phyloP scores from a whole-genome alignment of 495 filamentous ascomycete genomes.

The Lophium mytilinum region DNA sequence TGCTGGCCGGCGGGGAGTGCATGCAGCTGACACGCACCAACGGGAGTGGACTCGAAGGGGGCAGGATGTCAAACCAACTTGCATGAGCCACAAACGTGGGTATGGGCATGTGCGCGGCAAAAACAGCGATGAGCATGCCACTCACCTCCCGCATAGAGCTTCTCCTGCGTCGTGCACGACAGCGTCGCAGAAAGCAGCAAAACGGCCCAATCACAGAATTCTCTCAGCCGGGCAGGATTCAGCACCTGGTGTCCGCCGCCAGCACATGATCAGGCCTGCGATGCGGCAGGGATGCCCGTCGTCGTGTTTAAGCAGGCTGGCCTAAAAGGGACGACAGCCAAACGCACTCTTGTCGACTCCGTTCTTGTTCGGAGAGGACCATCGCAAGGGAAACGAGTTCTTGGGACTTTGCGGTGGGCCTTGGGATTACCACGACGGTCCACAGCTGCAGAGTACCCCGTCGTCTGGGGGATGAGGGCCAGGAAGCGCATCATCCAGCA shows the following conservation, averaged over 20 bases:
- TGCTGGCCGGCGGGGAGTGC: neutral
- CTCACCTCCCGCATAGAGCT: too few species aligned
- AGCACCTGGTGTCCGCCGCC: neutral
- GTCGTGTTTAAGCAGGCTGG: neutral
- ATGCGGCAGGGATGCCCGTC: slow-evolving; percentile 16
- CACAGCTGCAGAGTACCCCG: neutral
- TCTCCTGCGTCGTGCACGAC: too few species aligned
- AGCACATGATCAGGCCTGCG: slow-evolving; percentile 22
- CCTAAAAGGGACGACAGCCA: neutral
- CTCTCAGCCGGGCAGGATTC: neutral
- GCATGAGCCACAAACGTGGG: too few species aligned
- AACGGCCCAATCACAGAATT: slow-evolving; percentile 13
- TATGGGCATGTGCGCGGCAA: too few species aligned
- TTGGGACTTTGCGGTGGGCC: neutral
- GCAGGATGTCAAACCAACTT: too few species aligned
- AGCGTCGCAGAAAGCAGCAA: too few species aligned
- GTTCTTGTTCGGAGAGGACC: too few species aligned
- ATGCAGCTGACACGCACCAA: too few species aligned
- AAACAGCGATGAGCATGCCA: too few species aligned
- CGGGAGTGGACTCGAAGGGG: too few species aligned
- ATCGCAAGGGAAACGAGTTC: too few species aligned
- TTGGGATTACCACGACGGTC: neutral
- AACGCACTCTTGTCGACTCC: too few species aligned
- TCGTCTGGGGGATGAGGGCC: neutral
- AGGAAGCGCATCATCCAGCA: slow-evolving; percentile 17